phyloP scores from a whole-genome alignment of 2,329 filamentous ascomycete genomes.

The Mollisiaceae sp. region DNA sequence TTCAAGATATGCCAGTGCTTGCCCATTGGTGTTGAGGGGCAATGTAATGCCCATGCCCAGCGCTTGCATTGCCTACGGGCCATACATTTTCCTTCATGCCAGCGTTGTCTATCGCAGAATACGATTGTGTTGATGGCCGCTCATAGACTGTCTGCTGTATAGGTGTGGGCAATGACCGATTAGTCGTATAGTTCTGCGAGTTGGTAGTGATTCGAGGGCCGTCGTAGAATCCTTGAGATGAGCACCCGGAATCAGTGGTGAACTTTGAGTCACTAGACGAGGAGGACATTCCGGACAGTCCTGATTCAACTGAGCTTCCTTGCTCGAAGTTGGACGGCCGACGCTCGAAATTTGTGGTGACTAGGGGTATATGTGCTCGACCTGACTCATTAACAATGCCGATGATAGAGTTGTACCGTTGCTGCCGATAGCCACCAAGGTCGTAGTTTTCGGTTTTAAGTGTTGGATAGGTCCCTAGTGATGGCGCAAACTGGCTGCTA shows the following conservation, averaged over 20 bases:
- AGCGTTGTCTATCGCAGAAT: constrained; percentile 27
- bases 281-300: constrained; percentile 34
- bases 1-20: constrained; percentile 35
- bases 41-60: constrained; percentile 40
- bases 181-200: constrained; percentile 30
- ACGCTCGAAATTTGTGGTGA: constrained; percentile 31
- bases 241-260: constrained; percentile 38
- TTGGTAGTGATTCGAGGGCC: constrained; percentile 28
- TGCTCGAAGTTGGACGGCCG: constrained; percentile 37
- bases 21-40: constrained; percentile 39
- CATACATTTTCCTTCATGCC: constrained; percentile 34
- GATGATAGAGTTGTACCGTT: constrained; percentile 36
- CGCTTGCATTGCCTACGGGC: constrained; percentile 37
- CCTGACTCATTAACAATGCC: constrained; percentile 31
- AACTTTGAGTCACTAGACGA: constrained; percentile 36
- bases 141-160: constrained; percentile 33
- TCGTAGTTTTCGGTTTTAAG: constrained; percentile 37
- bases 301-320: constrained; percentile 32
- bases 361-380: constrained; percentile 31
- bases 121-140: constrained; percentile 26
- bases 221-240: constrained; percentile 36
- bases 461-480: constrained; percentile 34
- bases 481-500: constrained; percentile 31
- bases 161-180: constrained; percentile 36
- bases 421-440: constrained; percentile 30